A percentile compares a stretch with the other conserved stretches of the same genome.
phyloP scores from a whole-genome alignment of 306 rosid genomes.

The Mimosa pudica region DNA sequence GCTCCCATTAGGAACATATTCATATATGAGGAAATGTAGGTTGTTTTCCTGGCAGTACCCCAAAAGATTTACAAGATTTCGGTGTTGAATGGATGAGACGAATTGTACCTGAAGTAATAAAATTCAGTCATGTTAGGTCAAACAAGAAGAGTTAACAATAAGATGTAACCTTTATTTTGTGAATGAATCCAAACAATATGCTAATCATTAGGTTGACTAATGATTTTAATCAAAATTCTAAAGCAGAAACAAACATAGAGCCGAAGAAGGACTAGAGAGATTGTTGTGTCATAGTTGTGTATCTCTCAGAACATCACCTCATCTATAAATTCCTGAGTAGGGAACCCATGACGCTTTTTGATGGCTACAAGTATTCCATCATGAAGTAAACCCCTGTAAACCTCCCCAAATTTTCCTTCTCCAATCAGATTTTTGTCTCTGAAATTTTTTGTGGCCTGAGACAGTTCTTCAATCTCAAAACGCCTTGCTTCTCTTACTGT shows the following conservation, averaged over 20 bases:
- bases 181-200: neutral
- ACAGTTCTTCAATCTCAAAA: conserved; percentile 70
- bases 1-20: conserved; percentile 86
- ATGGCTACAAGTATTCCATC: conserved; percentile 93
- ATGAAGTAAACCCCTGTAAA: conserved; percentile 84
- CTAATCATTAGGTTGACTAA: conserved; percentile 14
- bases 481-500: conserved; percentile 56
- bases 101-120: conserved; percentile 65
- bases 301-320: conserved; percentile 53
- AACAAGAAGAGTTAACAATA: conserved; percentile 40
- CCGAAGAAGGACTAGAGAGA: neutral
- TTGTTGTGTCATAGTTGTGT: neutral
- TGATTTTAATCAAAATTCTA: neutral
- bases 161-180: conserved; percentile 13
- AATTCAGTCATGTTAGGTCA: conserved; percentile 43
- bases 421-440: conserved; percentile 71
- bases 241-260: conserved; percentile 16
- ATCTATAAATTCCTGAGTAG: conserved; percentile 71
- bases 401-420: conserved; percentile 79
- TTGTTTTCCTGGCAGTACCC: conserved; percentile 95
- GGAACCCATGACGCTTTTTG: conserved; percentile 69
- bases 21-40: conserved; percentile 83
- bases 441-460: conserved; percentile 65
- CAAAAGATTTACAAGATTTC: conserved; percentile 78
- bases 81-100: conserved; percentile 78